Percentiles rank a stretch among this genome's conserved stretches.
phyloP scores from a whole-genome alignment of 352 stramenopile genomes.

The Globisporangium lucens region DNA sequence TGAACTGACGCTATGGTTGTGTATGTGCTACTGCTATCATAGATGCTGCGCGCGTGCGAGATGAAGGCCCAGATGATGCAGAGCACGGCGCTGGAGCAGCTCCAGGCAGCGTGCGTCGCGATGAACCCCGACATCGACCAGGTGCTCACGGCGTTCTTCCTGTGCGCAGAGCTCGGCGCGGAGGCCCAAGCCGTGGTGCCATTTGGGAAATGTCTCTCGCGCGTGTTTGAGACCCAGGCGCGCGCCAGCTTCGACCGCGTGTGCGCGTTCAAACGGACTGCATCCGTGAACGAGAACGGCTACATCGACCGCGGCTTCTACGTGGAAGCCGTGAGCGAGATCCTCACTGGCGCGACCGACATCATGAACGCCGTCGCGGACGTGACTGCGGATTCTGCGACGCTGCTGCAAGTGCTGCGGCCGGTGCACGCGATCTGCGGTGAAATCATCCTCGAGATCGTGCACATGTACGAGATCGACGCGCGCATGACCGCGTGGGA shows the following conservation, averaged over 20 bases:
- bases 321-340: constrained; percentile 64
- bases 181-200: constrained; percentile 23
- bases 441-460: constrained; percentile 55
- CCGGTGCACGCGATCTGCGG: constrained; percentile 61
- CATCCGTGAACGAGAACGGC: constrained; percentile 69
- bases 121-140: constrained; percentile 44
- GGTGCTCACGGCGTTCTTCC: constrained; percentile 42
- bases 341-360: constrained; percentile 68
- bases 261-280: constrained; percentile 40
- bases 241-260: constrained; percentile 54
- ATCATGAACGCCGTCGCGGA: constrained; percentile 82
- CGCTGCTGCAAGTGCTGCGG: constrained; percentile 44
- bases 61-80: constrained; percentile 54
- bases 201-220: constrained; percentile 44
- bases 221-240: constrained; percentile 56
- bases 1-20: background rate
- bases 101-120: constrained; percentile 39
- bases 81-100: constrained; percentile 32
- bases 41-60: constrained; percentile 77
- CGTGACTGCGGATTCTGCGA: constrained; percentile 31
- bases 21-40: background rate
- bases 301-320: constrained; percentile 87
- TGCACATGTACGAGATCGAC: constrained; percentile 71
- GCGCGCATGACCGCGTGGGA: constrained; percentile 79
- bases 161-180: constrained; percentile 45